phyloP scores from a whole-genome alignment of 192 early-diverging fungal genomes.

The Coemansia sp. region DNA sequence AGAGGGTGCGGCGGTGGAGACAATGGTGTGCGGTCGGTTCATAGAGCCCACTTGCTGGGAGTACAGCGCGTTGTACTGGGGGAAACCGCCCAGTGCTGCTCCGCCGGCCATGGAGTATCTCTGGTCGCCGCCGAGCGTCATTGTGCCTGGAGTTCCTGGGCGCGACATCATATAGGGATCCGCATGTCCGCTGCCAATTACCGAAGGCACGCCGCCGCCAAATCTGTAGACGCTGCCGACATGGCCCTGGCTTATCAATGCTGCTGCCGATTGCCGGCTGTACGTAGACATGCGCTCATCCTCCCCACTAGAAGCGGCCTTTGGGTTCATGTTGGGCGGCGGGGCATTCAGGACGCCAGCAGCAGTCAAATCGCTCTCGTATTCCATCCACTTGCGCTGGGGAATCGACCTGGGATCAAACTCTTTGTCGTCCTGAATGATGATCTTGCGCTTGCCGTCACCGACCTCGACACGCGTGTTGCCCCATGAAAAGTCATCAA shows the following conservation, averaged over 20 bases:
- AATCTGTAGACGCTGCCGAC: constrained; percentile 13
- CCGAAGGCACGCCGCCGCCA: background rate
- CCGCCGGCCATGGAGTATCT: constrained; percentile 7
- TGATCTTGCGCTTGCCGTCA: constrained; percentile 60
- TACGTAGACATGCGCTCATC: constrained; percentile 25
- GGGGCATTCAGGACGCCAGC: constrained; percentile 32
- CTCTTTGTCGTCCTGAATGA: constrained; percentile 64
- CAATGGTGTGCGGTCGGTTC: constrained; percentile 13
- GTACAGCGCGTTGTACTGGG: background rate
- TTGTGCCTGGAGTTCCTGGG: constrained; percentile 6
- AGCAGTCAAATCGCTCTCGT: constrained; percentile 63
- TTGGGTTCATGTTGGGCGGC: constrained; percentile 50
- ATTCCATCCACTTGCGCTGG: constrained; percentile 79
- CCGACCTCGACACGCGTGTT: constrained; percentile 84
- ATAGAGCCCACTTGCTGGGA: too few relatives aligned
- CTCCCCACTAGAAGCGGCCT: constrained; percentile 10
- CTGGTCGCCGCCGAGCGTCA: background rate
- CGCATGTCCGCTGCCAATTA: background rate
- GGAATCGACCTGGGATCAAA: constrained; percentile 87
- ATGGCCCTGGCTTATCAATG: constrained; percentile 12
- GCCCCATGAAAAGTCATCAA: constrained; percentile 98
- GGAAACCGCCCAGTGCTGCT: background rate
- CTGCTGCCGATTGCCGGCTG: constrained; percentile 19
- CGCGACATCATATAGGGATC: constrained; percentile 8
- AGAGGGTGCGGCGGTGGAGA: background rate